Percentiles rank a stretch among this genome's conserved stretches.
Evolutionary conservation across 73 alveolate species (phyloP).

Genomic region (Breviolum minutum): DNA sequence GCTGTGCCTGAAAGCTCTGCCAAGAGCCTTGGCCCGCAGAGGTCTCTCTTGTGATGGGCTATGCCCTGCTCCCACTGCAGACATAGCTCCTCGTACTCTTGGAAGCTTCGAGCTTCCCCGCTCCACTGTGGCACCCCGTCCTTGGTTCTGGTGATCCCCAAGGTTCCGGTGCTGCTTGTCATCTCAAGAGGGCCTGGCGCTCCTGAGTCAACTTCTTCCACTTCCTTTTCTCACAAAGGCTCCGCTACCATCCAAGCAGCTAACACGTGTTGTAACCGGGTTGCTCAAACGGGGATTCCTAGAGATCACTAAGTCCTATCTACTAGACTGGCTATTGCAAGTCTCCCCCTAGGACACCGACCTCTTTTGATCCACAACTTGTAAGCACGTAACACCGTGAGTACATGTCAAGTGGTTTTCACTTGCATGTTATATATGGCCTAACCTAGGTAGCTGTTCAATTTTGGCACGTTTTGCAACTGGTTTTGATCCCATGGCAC

Average conservation of each 20-base stretch:
- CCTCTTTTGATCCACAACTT: no score
- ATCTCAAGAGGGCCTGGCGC: slow-evolving; percentile 10
- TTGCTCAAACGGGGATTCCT: no score
- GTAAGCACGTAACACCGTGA: no score
- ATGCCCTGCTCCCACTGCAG: neutral
- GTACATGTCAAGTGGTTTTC: no score
- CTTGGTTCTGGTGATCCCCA: neutral
- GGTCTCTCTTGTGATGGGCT: neutral
- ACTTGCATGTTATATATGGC: no score
- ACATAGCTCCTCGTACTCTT: neutral
- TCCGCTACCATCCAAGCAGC: slow-evolving; percentile 24
- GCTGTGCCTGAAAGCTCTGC: neutral
- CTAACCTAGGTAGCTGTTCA: no score
- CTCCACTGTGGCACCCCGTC: slow-evolving; percentile 6
- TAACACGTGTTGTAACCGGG: no score
- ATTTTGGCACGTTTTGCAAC: no score
- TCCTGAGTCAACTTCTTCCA: neutral
- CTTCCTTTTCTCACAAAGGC: neutral
- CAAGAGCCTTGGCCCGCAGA: neutral
- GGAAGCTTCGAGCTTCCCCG: neutral
- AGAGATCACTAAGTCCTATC: no score
- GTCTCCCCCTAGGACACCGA: no score
- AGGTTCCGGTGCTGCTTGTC: neutral
- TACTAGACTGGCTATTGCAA: no score
- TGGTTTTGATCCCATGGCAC: no score